Conservation (phyloP, 192 early-diverging fungal genomes). For the Coemansia sp. region DNA sequence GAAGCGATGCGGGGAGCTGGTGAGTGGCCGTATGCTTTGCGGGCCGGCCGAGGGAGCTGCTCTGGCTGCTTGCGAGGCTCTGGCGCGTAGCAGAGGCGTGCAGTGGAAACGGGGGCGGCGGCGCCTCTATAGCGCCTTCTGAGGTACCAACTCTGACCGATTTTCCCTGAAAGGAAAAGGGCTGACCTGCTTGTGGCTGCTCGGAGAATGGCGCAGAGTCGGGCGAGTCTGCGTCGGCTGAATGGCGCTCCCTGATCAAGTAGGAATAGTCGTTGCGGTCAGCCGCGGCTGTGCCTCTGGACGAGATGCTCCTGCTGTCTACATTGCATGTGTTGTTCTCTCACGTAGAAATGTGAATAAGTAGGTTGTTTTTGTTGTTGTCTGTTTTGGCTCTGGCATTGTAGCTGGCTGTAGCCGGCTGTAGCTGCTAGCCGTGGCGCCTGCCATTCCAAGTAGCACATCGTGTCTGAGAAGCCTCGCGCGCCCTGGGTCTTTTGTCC, state of each 20-base stretch:
- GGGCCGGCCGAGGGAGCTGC: constrained; percentile 1
- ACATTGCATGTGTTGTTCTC: neutral
- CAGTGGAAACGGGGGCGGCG: constrained; percentile 15
- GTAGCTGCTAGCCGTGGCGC: neutral
- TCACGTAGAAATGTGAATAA: neutral
- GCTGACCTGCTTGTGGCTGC: constrained; percentile 36
- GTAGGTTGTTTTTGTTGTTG: constrained; percentile 5
- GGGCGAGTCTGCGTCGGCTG: constrained; percentile 14
- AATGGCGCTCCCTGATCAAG: constrained; percentile 41
- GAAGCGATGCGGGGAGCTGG: constrained; percentile 19
- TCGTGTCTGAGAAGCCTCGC: neutral
- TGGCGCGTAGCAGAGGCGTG: constrained; percentile 32
- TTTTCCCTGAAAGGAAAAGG: constrained; percentile 36
- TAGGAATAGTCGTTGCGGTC: constrained; percentile 55
- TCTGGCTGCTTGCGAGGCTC: constrained; percentile 31
- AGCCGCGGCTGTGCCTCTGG: constrained; percentile 5
- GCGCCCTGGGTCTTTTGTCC: neutral
- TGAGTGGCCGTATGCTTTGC: constrained; percentile 13
- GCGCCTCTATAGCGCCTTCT: neutral
- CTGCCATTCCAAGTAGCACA: neutral
- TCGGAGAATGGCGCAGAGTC: constrained; percentile 5
- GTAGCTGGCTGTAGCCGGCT: constrained; percentile 7
- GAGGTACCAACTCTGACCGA: neutral
- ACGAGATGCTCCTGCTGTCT: constrained; percentile 22
- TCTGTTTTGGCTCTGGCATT: neutral